These are phyloP conservation scores for Psilocybe azurescens DNA, from an alignment of 768 basidiomycete genomes.

Conservation along the genomic window DNA sequence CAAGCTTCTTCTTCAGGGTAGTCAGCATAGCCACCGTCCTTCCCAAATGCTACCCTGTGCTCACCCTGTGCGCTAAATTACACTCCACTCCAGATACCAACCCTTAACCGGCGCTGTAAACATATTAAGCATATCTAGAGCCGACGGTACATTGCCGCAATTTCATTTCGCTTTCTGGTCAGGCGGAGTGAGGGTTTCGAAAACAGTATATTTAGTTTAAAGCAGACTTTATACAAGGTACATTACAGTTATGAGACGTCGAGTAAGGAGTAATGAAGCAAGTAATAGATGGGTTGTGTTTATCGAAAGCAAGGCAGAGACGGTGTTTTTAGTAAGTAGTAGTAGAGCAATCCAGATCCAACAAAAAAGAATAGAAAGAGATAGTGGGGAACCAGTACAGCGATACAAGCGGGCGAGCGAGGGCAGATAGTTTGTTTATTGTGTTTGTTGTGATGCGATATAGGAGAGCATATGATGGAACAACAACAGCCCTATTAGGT, in stretches of 20 bases:
- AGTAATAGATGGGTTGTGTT: not conserved
- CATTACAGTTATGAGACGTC: conserved; percentile 6
- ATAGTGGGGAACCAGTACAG: not conserved
- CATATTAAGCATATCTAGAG: not conserved
- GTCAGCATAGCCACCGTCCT: conserved; percentile 12
- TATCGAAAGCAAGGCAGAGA: conserved; percentile 10
- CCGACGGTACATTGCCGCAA: not conserved
- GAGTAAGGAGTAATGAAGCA: conserved; percentile 1
- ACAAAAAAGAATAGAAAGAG: not conserved
- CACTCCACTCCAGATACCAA: not conserved
- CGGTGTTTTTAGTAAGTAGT: not conserved
- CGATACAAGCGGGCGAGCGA: not conserved
- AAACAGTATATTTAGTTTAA: not conserved
- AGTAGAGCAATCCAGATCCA: conserved; percentile 5
- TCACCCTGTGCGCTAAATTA: not conserved
- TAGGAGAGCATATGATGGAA: not conserved
- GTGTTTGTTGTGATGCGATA: not conserved
- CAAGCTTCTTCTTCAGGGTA: conserved; percentile 1
- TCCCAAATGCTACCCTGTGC: not conserved
- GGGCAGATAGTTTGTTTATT: not conserved
- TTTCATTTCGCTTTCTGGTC: not conserved
- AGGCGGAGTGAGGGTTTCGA: no score
- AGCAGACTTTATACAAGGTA: conserved; percentile 1
- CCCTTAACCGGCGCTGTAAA: not conserved
- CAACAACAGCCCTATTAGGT: not conserved